phyloP scores from a whole-genome alignment of 148 eudicot genomes.

The Agrostemma githago region DNA sequence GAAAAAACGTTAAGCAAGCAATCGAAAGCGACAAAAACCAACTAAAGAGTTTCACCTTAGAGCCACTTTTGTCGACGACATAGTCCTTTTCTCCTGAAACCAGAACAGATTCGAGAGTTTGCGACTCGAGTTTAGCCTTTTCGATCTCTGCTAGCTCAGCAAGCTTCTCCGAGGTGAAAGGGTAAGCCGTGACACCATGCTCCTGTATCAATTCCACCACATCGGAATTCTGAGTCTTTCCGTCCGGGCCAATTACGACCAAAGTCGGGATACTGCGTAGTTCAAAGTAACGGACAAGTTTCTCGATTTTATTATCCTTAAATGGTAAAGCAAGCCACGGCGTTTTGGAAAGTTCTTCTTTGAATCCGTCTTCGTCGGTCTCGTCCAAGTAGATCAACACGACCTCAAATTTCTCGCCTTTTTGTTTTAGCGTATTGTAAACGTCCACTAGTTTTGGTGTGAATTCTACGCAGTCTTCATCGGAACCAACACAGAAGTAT shows the following conservation, averaged over 20 bases:
- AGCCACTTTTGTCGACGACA: conserved; percentile 37
- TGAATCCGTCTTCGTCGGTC: conserved; percentile 33
- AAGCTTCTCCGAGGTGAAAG: conserved; percentile 38
- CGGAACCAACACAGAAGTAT: conserved; percentile 36
- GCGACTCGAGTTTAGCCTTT: conserved; percentile 36
- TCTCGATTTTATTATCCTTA: conserved; percentile 35
- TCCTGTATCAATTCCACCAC: conserved; percentile 37
- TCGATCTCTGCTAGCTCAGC: conserved; percentile 46
- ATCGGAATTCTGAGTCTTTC: conserved; percentile 38
- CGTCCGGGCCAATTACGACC: conserved; percentile 40
- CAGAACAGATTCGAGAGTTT: conserved; percentile 39
- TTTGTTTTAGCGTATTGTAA: conserved; percentile 31
- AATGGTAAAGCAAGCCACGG: conserved; percentile 42
- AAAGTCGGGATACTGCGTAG: conserved; percentile 32
- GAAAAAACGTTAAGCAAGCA: background rate
- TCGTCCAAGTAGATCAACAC: conserved; percentile 35
- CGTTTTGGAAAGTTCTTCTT: conserved; percentile 17
- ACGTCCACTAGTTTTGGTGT: conserved; percentile 30
- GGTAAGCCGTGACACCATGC: conserved; percentile 41
- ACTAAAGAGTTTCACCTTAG: conserved; percentile 25
- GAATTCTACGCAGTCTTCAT: conserved; percentile 33
- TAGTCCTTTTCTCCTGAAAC: conserved; percentile 35
- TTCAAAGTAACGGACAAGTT: conserved; percentile 42
- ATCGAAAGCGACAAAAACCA: background rate
- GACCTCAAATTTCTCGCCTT: conserved; percentile 41